phyloP scores from a whole-genome alignment of 176 grass and related monocot genomes.

The Lolium multiflorum region DNA sequence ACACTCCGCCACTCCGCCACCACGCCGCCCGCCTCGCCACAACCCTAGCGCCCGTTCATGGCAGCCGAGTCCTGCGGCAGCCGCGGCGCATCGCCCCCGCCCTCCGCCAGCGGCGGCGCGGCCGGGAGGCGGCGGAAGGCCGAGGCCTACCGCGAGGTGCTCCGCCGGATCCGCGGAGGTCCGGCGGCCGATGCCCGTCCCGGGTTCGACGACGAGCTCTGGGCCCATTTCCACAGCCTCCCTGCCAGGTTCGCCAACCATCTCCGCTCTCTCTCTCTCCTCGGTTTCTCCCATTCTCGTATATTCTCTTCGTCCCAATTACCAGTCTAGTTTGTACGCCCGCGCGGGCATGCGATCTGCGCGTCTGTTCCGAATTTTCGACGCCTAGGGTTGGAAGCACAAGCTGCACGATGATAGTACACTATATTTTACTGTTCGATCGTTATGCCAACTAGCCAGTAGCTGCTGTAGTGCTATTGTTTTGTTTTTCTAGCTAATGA shows the following conservation, averaged over 20 bases:
- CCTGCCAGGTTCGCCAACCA: constrained; percentile 50
- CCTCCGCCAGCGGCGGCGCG: constrained; percentile 34
- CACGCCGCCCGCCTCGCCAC: not conserved
- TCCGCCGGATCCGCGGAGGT: constrained; percentile 53
- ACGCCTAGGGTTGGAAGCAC: not conserved
- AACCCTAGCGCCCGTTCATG: constrained; percentile 41
- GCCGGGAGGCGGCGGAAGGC: constrained; percentile 46
- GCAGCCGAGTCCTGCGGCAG: constrained; percentile 74
- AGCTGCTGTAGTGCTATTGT: not conserved
- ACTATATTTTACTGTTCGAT: constrained; percentile 4
- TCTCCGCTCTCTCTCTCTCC: constrained; percentile 1
- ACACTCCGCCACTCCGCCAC: not conserved
- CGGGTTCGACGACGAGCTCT: constrained; percentile 61
- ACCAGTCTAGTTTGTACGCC: not conserved
- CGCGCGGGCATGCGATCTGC: not conserved
- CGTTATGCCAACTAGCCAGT: no score
- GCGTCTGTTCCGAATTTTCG: not conserved
- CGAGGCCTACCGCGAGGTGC: constrained; percentile 65
- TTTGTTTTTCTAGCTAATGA: not conserved
- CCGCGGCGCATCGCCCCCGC: constrained; percentile 50
- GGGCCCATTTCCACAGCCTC: constrained; percentile 71
- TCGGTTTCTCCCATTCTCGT: not conserved
- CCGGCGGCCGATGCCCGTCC: not conserved
- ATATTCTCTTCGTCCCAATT: not conserved
- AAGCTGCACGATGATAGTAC: not conserved